phyloP scores from a whole-genome alignment of 805 yeast species.

The Wickerhamiella nectarea region DNA sequence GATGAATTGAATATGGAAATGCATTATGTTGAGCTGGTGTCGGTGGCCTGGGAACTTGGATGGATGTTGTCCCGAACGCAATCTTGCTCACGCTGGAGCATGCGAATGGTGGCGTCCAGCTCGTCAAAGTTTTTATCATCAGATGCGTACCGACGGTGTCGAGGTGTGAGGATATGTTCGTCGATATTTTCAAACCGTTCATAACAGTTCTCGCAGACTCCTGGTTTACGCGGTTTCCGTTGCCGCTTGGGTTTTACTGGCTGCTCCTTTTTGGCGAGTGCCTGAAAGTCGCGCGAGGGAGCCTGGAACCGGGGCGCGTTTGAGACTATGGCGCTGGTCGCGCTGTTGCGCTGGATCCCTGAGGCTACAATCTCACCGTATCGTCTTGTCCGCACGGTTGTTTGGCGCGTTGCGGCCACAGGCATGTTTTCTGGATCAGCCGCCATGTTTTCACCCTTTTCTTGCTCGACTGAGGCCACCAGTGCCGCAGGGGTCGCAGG shows the following conservation, averaged over 20 bases:
- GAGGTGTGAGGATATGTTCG: conserved; percentile 53
- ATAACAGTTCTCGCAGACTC: conserved; percentile 90
- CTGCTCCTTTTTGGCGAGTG: conserved; percentile 30
- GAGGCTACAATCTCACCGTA: conserved; percentile 49
- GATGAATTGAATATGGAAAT: too few species aligned
- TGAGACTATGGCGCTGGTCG: conserved; percentile 26
- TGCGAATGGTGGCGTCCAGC: conserved; percentile 53
- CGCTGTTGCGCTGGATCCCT: conserved; percentile 38
- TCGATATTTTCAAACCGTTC: conserved; percentile 68
- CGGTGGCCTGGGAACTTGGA: too few species aligned
- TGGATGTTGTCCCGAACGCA: too few species aligned
- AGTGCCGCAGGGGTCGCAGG: conserved; percentile 19
- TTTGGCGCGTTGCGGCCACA: conserved; percentile 1
- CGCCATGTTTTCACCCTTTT: too few species aligned
- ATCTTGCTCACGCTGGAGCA: neutral
- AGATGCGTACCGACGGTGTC: conserved; percentile 68
- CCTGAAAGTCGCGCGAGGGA: conserved; percentile 30
- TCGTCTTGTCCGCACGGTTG: conserved; percentile 10
- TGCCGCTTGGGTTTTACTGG: conserved; percentile 17
- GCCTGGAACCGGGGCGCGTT: conserved; percentile 22
- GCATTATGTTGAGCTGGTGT: too few species aligned
- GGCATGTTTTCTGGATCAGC: too few species aligned
- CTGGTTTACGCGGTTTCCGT: conserved; percentile 27
- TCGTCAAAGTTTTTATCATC: conserved; percentile 58
- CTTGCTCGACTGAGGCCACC: too few species aligned